Percentiles rank a stretch among this genome's conserved stretches.
phyloP scores from a whole-genome alignment of 257 asterid species.

The Solanum medicagineum region DNA sequence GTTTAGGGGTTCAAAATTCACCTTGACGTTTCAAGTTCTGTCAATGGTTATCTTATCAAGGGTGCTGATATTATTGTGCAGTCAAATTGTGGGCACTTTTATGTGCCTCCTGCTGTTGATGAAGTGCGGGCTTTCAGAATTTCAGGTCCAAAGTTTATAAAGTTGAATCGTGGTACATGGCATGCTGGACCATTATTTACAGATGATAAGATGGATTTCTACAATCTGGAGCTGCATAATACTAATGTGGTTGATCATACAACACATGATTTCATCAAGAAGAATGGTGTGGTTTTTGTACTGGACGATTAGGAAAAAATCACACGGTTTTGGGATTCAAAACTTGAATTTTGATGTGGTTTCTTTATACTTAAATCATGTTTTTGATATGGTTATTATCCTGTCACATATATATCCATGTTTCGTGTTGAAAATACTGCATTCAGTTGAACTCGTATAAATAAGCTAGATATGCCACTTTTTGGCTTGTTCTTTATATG shows the following conservation, averaged over 20 bases:
- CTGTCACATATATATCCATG: neutral
- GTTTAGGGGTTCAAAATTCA: too few relatives aligned
- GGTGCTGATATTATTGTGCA: slow-evolving; percentile 16
- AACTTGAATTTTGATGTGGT: neutral
- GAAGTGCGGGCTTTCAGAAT: slow-evolving; percentile 60
- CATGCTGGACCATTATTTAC: slow-evolving; percentile 90
- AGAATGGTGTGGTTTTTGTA: slow-evolving; percentile 30
- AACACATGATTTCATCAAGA: slow-evolving; percentile 33
- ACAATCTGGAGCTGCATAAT: slow-evolving; percentile 70
- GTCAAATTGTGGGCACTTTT: slow-evolving; percentile 58
- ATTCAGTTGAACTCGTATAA: neutral
- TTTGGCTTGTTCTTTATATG: neutral
- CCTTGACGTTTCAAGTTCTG: too few relatives aligned
- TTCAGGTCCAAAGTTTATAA: slow-evolving; percentile 78
- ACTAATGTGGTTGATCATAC: slow-evolving; percentile 94
- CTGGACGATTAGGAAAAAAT: slow-evolving; percentile 30
- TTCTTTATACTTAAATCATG: neutral
- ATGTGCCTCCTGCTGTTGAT: slow-evolving; percentile 57
- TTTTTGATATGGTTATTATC: neutral
- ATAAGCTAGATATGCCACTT: neutral
- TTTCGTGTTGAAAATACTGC: neutral
- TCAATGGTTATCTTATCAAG: slow-evolving; percentile 1
- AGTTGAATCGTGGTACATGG: slow-evolving; percentile 74
- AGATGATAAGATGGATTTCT: slow-evolving; percentile 58
- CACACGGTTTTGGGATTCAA: neutral